phyloP scores from a whole-genome alignment of 192 early-diverging fungal species.

The Dissophora globulifera region DNA sequence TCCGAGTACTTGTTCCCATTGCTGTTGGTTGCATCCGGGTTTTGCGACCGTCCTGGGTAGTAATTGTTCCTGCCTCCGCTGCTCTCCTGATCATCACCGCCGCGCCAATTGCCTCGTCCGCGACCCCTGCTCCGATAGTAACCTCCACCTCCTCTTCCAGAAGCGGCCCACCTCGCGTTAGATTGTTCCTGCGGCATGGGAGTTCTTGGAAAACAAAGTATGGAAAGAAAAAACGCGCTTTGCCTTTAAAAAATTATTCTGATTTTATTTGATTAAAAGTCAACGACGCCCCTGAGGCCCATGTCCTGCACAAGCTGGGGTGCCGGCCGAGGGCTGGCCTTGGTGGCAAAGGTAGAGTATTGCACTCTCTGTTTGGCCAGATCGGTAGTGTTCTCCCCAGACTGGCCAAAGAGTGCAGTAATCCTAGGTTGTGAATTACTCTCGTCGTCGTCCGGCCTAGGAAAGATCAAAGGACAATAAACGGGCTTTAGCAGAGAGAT shows the following conservation, averaged over 20 bases:
- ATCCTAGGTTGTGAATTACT: constrained; percentile 34
- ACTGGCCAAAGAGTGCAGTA: constrained; percentile 25
- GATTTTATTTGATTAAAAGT: constrained; percentile 30
- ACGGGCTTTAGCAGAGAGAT: no score
- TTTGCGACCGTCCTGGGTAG: constrained; percentile 42
- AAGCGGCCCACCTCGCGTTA: constrained; percentile 20
- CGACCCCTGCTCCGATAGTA: constrained; percentile 19
- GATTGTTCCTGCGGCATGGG: constrained; percentile 29
- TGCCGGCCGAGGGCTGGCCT: constrained; percentile 24
- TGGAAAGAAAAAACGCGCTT: neutral
- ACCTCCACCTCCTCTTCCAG: constrained; percentile 20
- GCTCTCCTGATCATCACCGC: neutral
- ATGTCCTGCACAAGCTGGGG: constrained; percentile 48
- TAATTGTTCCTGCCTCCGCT: constrained; percentile 29
- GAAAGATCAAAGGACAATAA: no score
- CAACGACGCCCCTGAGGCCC: constrained; percentile 33
- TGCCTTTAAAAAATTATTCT: no score
- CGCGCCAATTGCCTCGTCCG: constrained; percentile 8
- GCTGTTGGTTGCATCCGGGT: constrained; percentile 5
- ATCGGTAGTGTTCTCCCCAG: constrained; percentile 1
- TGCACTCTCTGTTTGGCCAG: constrained; percentile 19
- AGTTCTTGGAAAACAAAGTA: neutral
- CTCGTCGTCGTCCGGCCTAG: constrained; percentile 41
- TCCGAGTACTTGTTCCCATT: constrained; percentile 28
- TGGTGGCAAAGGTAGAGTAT: constrained; percentile 39